Evolutionary conservation across 1,284 basidiomycete genomes (phyloP), one percentile per base, ranked within the genome.

Genomic region (Fistulina hepatica): DNA sequence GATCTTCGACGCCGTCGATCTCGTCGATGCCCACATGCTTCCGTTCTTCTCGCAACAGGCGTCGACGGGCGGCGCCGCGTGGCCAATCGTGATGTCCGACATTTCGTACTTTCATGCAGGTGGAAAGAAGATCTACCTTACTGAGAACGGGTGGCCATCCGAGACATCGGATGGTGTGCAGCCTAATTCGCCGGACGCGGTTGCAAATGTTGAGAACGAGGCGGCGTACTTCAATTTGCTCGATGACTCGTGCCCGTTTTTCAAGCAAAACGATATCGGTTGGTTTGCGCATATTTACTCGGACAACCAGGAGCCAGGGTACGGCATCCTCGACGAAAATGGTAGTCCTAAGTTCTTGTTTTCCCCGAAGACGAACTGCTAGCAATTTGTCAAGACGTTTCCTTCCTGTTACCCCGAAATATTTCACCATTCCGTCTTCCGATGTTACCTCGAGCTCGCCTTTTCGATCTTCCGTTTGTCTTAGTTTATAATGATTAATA

Each of bases 61-160:
- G 21, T 73, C 73, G 1, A 75, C 63, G n/a, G 75, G 77, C 71
- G 43, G 64, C 41, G 47, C 71, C 9, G 61, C 81, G 0, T 81
- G 78, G 76, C 69, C 75, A 1, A 59, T 77, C 12, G 70, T 83
- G 1, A 37, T 63, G 36, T 51, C 51, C 2, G 76, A 81, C 48
- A 52, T 81, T 41, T 52, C 76, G 36, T 84, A 72, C 69, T 82
- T 83, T 48, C 63, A 75, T 38, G 74, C 69, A 2, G 51, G 64
- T 19, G 73, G 71, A 11, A 82, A 81, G 61, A 84, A 84, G 57
- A 78, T 85, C 51, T 77, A 77, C 49, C 62, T 81, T 33, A 73
- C 70, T 46, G 66, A 81, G 65, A 82, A 81, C 49, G 79, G 79
- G 27, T 82, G 79, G 80, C 80, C 80, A 2, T 80, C 77, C 1